Evolutionary conservation across 2,329 filamentous ascomycete species (phyloP).

Genomic region (Pseudocercospora musae): DNA sequence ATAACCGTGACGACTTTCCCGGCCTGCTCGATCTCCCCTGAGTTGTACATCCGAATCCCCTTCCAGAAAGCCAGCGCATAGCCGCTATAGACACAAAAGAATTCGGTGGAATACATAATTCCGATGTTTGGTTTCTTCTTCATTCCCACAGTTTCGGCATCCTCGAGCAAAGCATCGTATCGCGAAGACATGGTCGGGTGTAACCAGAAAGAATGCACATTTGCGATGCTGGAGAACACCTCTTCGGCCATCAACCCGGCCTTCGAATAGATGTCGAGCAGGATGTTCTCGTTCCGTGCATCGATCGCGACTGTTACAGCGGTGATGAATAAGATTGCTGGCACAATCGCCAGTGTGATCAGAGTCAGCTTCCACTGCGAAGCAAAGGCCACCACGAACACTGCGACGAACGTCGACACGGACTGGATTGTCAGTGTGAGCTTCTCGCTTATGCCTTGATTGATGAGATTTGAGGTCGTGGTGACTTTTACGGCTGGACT

Average conservation of each 20-base stretch:
- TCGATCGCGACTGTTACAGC: constrained; percentile 35
- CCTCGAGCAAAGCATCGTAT: constrained; percentile 43
- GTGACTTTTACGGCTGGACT: constrained; percentile 30
- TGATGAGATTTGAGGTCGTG: constrained; percentile 34
- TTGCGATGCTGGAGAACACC: constrained; percentile 43
- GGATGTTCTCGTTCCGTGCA: constrained; percentile 34
- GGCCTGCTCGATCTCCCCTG: constrained; percentile 31
- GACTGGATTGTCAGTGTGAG: constrained; percentile 33
- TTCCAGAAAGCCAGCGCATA: constrained; percentile 44
- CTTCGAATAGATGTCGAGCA: constrained; percentile 38
- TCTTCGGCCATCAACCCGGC: constrained; percentile 50
- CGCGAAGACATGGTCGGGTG: constrained; percentile 40
- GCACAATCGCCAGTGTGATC: constrained; percentile 48
- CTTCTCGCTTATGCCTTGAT: constrained; percentile 42
- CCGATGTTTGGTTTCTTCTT: constrained; percentile 44
- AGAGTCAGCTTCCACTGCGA: constrained; percentile 44
- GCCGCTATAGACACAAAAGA: constrained; percentile 41
- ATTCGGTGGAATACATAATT: constrained; percentile 42
- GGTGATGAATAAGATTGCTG: constrained; percentile 38
- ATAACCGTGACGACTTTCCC: constrained; percentile 35
- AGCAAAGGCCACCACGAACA: constrained; percentile 41
- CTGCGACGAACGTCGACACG: constrained; percentile 37
- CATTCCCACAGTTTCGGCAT: constrained; percentile 43
- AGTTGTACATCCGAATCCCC: constrained; percentile 37
- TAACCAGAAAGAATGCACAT: constrained; percentile 48